These are phyloP conservation scores for Arthrobotrys conoides DNA, from an alignment of 2,329 filamentous ascomycete species.

Conservation along the genomic window DNA sequence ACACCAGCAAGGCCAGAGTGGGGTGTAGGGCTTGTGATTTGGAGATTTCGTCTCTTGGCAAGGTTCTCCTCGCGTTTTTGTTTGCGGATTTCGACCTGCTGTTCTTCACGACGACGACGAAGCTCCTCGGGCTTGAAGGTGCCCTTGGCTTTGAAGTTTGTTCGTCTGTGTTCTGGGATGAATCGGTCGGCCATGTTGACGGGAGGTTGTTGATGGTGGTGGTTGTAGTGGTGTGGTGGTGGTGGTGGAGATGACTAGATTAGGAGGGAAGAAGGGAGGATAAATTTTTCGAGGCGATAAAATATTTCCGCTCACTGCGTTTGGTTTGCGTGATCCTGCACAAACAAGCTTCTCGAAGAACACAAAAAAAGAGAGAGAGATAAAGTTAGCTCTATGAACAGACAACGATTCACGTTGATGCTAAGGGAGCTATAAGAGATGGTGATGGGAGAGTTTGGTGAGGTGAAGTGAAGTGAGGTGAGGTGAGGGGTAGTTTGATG, in stretches of 20 bases:
- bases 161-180: conserved; percentile 99
- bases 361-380: conserved; percentile 46
- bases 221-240: conserved; percentile 37
- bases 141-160: conserved; percentile 99
- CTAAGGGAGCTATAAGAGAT: conserved; percentile 55
- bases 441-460: conserved; percentile 7
- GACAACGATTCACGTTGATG: conserved; percentile 61
- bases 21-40: conserved; percentile 86
- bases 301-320: conserved; percentile 62
- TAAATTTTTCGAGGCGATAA: conserved; percentile 57
- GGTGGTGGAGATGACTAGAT: conserved; percentile 50
- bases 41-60: conserved; percentile 85
- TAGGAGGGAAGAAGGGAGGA: conserved; percentile 26
- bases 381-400: conserved; percentile 63
- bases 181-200: conserved; percentile 93
- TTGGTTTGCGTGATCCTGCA: conserved; percentile 65
- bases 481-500: conserved; percentile 34
- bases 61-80: conserved; percentile 99
- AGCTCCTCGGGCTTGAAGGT: conserved; percentile 99
- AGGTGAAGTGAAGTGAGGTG: conserved; percentile 16
- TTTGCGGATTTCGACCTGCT: conserved; percentile 99
- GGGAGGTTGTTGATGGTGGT: conserved; percentile 63
- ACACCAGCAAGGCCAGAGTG: conserved; percentile 77
- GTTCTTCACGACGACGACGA: conserved; percentile 96
- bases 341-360: conserved; percentile 52